Evolutionary conservation across 371 early-diverging fungal genomes (phyloP).

Genomic region (Mortierella sp.): DNA sequence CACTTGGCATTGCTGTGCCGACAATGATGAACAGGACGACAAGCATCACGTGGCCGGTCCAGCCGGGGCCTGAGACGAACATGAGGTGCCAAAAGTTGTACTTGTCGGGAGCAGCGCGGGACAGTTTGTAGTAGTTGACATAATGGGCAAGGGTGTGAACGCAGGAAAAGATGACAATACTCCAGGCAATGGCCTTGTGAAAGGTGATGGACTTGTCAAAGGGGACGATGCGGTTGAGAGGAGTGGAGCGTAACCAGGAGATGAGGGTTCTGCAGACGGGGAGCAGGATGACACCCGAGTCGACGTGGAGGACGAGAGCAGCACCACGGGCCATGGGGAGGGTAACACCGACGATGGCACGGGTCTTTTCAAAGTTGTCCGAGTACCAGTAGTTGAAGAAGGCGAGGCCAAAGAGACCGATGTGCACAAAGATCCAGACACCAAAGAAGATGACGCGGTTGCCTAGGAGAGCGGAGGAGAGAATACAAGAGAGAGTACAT

Average conservation of each 20-base stretch:
- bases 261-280: conserved; percentile 86
- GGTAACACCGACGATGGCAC: conserved; percentile 57
- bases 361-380: conserved; percentile 58
- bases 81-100: conserved; percentile 51
- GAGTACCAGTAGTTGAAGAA: conserved; percentile 64
- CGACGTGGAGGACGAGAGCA: conserved; percentile 72
- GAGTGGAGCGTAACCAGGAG: conserved; percentile 75
- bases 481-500: neutral
- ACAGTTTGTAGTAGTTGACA: conserved; percentile 72
- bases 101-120: conserved; percentile 31
- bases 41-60: conserved; percentile 82
- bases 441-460: conserved; percentile 58
- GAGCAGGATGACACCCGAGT: conserved; percentile 81
- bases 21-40: conserved; percentile 76
- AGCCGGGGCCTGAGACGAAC: conserved; percentile 77
- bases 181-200: conserved; percentile 83
- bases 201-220: conserved; percentile 87
- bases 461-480: conserved; percentile 20
- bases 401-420: conserved; percentile 59
- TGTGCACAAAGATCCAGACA: conserved; percentile 64
- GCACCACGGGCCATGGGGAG: conserved; percentile 68
- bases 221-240: conserved; percentile 77
- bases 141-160: conserved; percentile 80
- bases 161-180: conserved; percentile 77
- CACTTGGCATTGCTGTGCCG: conserved; percentile 68